Evolutionary conservation across 2,329 filamentous ascomycete genomes (phyloP).

Genomic region (Colletotrichum sp.): DNA sequence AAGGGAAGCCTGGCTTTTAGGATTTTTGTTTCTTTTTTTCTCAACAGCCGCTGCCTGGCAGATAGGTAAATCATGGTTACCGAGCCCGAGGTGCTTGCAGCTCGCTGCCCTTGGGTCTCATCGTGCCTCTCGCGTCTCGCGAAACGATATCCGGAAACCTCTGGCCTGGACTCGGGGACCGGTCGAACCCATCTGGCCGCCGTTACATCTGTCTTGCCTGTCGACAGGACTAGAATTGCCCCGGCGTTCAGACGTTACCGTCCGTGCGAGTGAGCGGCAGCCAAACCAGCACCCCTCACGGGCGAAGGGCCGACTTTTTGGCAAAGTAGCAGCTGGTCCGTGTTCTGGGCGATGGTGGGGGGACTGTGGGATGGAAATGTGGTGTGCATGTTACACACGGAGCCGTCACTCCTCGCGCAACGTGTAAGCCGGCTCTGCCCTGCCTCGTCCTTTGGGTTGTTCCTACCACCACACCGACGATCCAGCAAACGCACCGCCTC

Average conservation of each 20-base stretch:
- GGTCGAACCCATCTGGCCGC: slow-evolving; percentile 7
- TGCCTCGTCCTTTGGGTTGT: background rate
- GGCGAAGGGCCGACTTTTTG: background rate
- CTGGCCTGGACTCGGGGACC: background rate
- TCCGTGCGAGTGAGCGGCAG: slow-evolving; percentile 2
- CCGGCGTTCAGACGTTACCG: slow-evolving; percentile 6
- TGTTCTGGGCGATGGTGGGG: background rate
- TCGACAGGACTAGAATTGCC: background rate
- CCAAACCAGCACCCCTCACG: background rate
- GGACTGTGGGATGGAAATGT: background rate
- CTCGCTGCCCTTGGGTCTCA: background rate
- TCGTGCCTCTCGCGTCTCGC: background rate
- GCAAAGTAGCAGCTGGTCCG: background rate
- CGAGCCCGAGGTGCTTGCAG: background rate
- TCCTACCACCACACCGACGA: background rate
- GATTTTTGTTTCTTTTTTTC: background rate
- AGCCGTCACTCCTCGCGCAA: background rate
- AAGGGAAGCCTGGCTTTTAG: background rate
- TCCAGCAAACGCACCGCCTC: background rate
- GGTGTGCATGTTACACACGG: background rate
- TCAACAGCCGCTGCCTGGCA: background rate
- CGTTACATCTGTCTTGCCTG: slow-evolving; percentile 10
- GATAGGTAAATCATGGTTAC: background rate
- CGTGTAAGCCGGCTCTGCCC: background rate
- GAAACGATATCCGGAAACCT: background rate